These are phyloP conservation scores for Lobosporangium transversale DNA, from an alignment of 192 early-diverging fungal genomes.

Conservation along the genomic window DNA sequence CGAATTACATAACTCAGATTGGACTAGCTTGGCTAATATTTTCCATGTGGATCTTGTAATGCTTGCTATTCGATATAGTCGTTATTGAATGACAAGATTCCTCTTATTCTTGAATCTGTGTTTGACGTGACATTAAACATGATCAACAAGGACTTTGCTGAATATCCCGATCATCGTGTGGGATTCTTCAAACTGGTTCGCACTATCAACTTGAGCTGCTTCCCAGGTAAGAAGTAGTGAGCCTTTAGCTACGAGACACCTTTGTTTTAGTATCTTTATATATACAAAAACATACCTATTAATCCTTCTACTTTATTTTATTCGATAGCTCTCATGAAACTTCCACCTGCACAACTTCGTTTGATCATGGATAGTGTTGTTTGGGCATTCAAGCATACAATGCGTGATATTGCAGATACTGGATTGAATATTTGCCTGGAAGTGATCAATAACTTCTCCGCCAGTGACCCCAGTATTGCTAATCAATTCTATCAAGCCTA, in stretches of 20 bases:
- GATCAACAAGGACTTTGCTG: slow-evolving; percentile 99
- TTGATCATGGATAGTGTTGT: slow-evolving; percentile 95
- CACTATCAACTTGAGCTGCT: slow-evolving; percentile 92
- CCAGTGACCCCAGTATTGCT: slow-evolving; percentile 76
- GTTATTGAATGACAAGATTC: slow-evolving; percentile 85
- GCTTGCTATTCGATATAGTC: too few relatives aligned
- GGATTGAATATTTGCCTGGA: slow-evolving; percentile 90
- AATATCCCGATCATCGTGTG: slow-evolving; percentile 96
- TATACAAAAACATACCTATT: too few relatives aligned
- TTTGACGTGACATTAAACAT: slow-evolving; percentile 98
- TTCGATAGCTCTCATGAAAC: slow-evolving; percentile 76
- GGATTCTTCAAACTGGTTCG: slow-evolving; percentile 94
- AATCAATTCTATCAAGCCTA: slow-evolving; percentile 93
- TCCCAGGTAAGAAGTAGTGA: slow-evolving; percentile 76
- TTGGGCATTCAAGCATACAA: slow-evolving; percentile 99
- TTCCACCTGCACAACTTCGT: slow-evolving; percentile 88
- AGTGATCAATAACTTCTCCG: slow-evolving; percentile 87
- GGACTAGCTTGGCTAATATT: too few relatives aligned
- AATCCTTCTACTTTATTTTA: too few relatives aligned
- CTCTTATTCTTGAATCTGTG: slow-evolving; percentile 88
- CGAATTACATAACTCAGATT: too few relatives aligned
- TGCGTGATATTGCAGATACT: slow-evolving; percentile 95
- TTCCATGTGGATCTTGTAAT: too few relatives aligned
- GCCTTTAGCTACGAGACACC: too few relatives aligned
- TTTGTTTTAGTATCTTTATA: background rate